Evolutionary conservation across 805 yeast species (phyloP), one percentile per base, ranked within the genome.

Genomic region (Kluyveromyces aestuarii): DNA sequence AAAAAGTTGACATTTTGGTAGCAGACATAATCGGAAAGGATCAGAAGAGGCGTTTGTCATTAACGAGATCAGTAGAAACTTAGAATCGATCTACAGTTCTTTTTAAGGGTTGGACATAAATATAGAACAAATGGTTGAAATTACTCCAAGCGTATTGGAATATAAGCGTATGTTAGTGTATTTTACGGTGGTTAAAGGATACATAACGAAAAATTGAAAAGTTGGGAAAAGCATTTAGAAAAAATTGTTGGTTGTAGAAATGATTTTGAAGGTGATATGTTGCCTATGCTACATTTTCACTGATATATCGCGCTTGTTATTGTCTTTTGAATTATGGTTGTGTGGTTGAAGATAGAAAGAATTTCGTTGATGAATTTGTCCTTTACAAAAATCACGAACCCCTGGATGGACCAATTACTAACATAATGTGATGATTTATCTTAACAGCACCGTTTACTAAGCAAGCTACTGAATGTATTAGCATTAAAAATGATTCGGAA

Each of bases 91-190:
- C 11, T 5, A 30, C 11, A 5, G 35, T 7, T 10, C 11, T 30
- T 30, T 13, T 30, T 5, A 13, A 11, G 35, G 35, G 14, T 30
- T 30, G 4, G 35, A 30, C 35, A 30, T 30, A 30, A 7, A 2
- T 30, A 30, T 7, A 30, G 35, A 10, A 30, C 14, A 30, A 55
- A 71, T 51, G 57, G 82, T 87, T 81, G 85, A 82, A 66, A 82
- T 88, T 55, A 70, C 78, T 47, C 96, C 96, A 52, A 76, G 73
- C 54, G 72, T 75, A 50, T 75, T 88, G 69, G 90, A 84, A 67
- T 88, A 84, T 68, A 78, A 77, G 60, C 83, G 95, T 86, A 76
- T 67, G 93, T 81, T 44, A 21, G 25, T 27, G 42, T 37, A 19
- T 35, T 44, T 36, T 44, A 17, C 50, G 40, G 8, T 27, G 35